Conservation (phyloP, 2,329 filamentous ascomycete genomes). For the Fusarium sp. region DNA sequence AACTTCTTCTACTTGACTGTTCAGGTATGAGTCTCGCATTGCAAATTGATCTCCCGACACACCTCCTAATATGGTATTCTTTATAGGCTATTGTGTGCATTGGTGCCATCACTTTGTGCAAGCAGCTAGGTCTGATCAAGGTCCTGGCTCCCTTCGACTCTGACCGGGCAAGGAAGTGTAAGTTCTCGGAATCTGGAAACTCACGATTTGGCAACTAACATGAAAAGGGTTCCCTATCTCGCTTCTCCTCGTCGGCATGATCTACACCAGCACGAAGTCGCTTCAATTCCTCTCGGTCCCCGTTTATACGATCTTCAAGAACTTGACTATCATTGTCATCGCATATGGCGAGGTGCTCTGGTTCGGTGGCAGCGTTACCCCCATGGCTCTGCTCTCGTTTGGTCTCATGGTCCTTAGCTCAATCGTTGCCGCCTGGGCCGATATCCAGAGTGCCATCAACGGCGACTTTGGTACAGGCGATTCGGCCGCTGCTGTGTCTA, state of each 20-base stretch:
- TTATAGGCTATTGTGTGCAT: slow-evolving; percentile 89
- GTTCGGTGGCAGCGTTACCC: slow-evolving; percentile 94
- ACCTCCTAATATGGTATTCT: slow-evolving; percentile 23
- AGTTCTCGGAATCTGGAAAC: slow-evolving; percentile 49
- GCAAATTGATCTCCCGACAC: not conserved
- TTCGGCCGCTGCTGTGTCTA: slow-evolving; percentile 83
- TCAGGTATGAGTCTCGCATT: slow-evolving; percentile 75
- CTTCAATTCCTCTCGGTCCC: slow-evolving; percentile 97
- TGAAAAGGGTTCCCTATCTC: slow-evolving; percentile 93
- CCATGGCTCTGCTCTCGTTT: slow-evolving; percentile 91
- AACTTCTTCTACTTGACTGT: slow-evolving; percentile 95
- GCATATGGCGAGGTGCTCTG: slow-evolving; percentile 98
- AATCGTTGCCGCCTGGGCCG: slow-evolving; percentile 95
- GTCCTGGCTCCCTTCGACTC: slow-evolving; percentile 86
- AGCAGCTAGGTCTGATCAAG: slow-evolving; percentile 84
- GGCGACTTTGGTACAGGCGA: slow-evolving; percentile 71
- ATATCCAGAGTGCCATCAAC: slow-evolving; percentile 88
- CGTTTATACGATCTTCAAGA: slow-evolving; percentile 99
- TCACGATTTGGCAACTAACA: slow-evolving; percentile 36
- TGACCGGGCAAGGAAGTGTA: slow-evolving; percentile 94
- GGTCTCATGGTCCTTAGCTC: slow-evolving; percentile 97
- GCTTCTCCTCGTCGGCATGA: slow-evolving; percentile 96
- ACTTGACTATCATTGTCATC: slow-evolving; percentile 98
- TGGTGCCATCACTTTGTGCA: slow-evolving; percentile 84
- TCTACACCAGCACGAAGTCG: slow-evolving; percentile 97